Conservation (phyloP, 352 stramenopile genomes). For the Hyphochytrium catenoides region DNA sequence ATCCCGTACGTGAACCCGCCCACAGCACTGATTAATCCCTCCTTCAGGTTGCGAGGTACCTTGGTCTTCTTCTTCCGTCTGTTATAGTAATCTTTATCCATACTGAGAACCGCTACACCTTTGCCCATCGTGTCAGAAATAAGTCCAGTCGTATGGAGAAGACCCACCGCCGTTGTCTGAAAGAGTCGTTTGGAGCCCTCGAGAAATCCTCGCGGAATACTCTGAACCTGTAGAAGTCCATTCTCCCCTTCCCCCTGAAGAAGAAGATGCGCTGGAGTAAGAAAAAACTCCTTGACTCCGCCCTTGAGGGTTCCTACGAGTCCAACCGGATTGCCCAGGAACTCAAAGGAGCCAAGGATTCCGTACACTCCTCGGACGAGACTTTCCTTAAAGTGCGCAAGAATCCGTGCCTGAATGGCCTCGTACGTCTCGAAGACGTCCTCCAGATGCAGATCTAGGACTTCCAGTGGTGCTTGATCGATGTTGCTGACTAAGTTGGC, state of each 20-base stretch:
- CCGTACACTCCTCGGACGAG: not conserved
- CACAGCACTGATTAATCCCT: no score
- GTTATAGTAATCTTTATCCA: conserved; percentile 63
- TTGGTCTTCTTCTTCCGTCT: conserved; percentile 49
- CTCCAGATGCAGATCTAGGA: conserved; percentile 67
- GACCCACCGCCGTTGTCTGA: conserved; percentile 52
- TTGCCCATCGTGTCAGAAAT: conserved; percentile 66
- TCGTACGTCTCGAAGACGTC: conserved; percentile 65
- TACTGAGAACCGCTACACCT: conserved; percentile 46
- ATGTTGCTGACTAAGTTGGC: conserved; percentile 42
- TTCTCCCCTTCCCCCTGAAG: conserved; percentile 50
- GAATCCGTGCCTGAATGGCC: not conserved
- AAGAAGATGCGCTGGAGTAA: conserved; percentile 73
- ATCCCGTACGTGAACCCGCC: no score
- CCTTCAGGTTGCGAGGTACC: no score
- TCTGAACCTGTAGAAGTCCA: conserved; percentile 13
- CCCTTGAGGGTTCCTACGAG: conserved; percentile 63
- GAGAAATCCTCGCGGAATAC: not conserved
- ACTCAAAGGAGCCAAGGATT: conserved; percentile 68
- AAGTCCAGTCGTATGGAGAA: conserved; percentile 67
- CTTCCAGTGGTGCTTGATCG: conserved; percentile 52
- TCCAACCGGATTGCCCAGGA: conserved; percentile 65
- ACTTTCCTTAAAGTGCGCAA: not conserved
- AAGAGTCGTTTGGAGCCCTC: conserved; percentile 52
- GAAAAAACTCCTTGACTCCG: conserved; percentile 82